Evolutionary conservation across 2,329 filamentous ascomycete species (phyloP), one percentile per base, ranked within the genome.

Genomic region (Aspergillus unguis): DNA sequence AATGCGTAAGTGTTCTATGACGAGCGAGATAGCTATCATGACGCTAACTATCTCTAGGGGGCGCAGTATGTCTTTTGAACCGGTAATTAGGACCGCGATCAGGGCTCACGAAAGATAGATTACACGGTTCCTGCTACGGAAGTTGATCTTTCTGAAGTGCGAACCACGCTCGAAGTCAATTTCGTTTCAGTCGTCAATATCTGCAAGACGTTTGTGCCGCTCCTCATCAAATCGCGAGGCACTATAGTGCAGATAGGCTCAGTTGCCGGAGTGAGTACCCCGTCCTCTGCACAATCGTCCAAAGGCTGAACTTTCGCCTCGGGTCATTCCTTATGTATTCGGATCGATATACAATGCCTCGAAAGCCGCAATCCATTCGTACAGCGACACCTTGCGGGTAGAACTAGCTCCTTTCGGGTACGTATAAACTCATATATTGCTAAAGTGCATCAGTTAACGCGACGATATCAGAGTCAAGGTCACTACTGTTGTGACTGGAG

Each of bases 91-190:
- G 5, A 17, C 17, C 17, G 17, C 17, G 17, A 17, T 8, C 10
- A n/a, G 7, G 32, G 23, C 25, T 31, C 9, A 26, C 23, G 42
- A 44, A 23, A 32, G 3, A 40, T 44, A 75, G 72, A 83, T 59
- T 83, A 82, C 58, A 82, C 79, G 1, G 75, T 83, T 2, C 80
- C 81, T 1, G 81, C 81, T 4, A 72, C 81, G 48, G 80, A 85
- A 54, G 74, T 80, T 43, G 74, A 82, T 27, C 60, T 79, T 10
- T 58, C 68, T 3, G 77, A 81, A 58, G 73, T 77, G 5, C 70
- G 74, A 23, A 52, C 65, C 40, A 76, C 71, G 0, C 80, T 81
- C 57, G 77, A 81, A 54, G 76, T 76, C 23, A 85, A 85, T 55
- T 69, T 85, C 43, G 81, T 84, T 64, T 72, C 75, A 2, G 77